Conservation (phyloP, 129 eudicot genomes). For the Arctium minus region DNA sequence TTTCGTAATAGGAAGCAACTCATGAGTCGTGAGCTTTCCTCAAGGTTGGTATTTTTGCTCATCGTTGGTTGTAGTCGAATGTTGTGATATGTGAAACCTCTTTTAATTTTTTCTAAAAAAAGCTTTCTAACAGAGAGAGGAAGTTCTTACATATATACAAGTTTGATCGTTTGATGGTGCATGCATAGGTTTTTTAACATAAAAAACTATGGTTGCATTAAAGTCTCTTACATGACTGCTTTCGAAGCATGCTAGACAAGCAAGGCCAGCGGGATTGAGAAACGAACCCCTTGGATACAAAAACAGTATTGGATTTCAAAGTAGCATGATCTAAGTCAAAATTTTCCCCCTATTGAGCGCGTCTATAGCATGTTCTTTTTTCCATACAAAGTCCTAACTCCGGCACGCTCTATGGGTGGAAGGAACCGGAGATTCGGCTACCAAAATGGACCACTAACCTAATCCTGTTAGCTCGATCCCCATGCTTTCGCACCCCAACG, state of each 20-base stretch:
- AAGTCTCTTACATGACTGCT: background rate
- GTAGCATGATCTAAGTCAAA: background rate
- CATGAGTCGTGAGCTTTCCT: background rate
- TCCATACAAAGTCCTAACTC: background rate
- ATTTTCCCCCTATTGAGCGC: too few relatives aligned
- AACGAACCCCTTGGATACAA: background rate
- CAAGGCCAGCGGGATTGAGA: background rate
- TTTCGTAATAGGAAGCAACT: background rate
- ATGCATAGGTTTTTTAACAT: background rate
- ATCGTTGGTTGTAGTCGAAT: too few relatives aligned
- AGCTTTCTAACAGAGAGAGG: background rate
- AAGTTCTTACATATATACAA: background rate
- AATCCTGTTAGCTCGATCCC: too few relatives aligned
- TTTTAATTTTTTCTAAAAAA: too few relatives aligned
- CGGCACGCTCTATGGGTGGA: too few relatives aligned
- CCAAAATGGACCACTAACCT: too few relatives aligned
- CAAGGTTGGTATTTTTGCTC: background rate
- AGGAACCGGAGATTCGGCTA: too few relatives aligned
- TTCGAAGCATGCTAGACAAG: background rate
- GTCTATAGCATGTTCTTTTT: too few relatives aligned
- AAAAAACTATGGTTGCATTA: too few relatives aligned
- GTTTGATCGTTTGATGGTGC: background rate
- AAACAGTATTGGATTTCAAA: background rate
- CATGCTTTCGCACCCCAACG: too few relatives aligned
- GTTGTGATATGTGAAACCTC: background rate